Base-by-base conservation (phyloP, 139 green algal genomes). In the Limnomonas spitsbergensis region DNA sequence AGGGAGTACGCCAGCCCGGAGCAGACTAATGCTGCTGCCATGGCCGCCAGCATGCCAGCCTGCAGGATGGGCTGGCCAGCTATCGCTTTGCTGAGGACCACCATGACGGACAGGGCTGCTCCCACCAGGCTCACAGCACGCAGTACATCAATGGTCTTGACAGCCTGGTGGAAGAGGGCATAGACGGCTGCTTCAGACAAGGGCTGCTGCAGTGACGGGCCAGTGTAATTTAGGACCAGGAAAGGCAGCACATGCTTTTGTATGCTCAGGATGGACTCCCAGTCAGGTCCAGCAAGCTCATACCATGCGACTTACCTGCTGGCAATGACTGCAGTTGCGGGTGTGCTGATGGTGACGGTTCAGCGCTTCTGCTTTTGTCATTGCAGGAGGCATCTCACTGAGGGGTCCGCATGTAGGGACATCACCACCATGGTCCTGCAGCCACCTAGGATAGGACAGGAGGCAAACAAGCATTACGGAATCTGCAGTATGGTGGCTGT, bases 291-390 rank as follows among this genome's bases (percentile, higher is more conserved):
- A 6, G 42, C 42, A 27, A 9, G 6, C 42, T 54, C 7, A 6
- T 27, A 27, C 7, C 42, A 27, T 6, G 7, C 6, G 6, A 54
- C 42, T 54, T 54, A 9, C 42, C 42, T 54, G 42, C 9, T 54
- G 66, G 29, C 66, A 72, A 34, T 72, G 29, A 42, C 2, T 3
- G 66, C 66, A 72, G 20, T 24, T 42, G 29, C 29, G 66, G 40
- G 66, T 72, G 66, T 72, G 66, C 66, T 72, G n/a, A 37, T 2
- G 9, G 7, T 35, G 40, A 34, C 66, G 66, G 29, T 72, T 34
- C 9, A 72, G 27, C 26, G 35, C 29, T 35, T 72, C n/a, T 35
- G 38, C 66, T 38, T 72, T 72, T 2, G n/a, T 32, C 29, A 39
- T 40, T 3, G 66, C n/a, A 27, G 66, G 26, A 40, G n/a, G n/a